Evolutionary conservation across 805 yeast genomes (phyloP).

Genomic region (Schwanniomyces sp.): DNA sequence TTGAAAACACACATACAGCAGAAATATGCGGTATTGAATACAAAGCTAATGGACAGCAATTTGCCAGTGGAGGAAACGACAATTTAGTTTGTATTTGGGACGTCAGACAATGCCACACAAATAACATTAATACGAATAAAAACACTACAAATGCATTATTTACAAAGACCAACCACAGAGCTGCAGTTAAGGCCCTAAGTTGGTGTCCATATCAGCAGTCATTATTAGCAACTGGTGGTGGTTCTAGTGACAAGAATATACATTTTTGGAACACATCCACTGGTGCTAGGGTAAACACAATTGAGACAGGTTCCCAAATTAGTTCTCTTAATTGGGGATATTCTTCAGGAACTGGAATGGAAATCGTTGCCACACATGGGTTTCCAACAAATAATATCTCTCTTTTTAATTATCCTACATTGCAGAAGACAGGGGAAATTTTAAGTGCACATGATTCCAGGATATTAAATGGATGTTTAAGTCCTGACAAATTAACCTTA

Average conservation of each 20-base stretch:
- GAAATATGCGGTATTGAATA: constrained; percentile 93
- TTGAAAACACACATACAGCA: constrained; percentile 60
- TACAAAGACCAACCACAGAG: constrained; percentile 76
- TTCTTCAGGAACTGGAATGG: constrained; percentile 67
- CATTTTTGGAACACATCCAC: constrained; percentile 95
- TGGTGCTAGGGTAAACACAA: constrained; percentile 81
- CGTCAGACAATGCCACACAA: constrained; percentile 50
- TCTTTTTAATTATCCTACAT: constrained; percentile 81
- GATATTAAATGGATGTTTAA: constrained; percentile 75
- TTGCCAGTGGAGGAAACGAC: constrained; percentile 94
- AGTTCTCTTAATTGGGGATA: constrained; percentile 93
- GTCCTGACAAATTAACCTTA: constrained; percentile 86
- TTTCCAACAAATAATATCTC: constrained; percentile 83
- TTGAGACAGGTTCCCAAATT: constrained; percentile 92
- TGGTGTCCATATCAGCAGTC: constrained; percentile 91
- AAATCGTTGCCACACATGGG: constrained; percentile 92
- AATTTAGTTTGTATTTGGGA: constrained; percentile 94
- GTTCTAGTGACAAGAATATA: constrained; percentile 82
- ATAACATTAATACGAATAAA: constrained; percentile 10
- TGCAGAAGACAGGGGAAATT: constrained; percentile 86
- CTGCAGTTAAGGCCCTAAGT: constrained; percentile 92
- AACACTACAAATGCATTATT: constrained; percentile 54
- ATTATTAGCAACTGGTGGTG: constrained; percentile 95
- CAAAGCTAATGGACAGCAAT: constrained; percentile 77
- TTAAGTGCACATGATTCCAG: constrained; percentile 86